Conservation (phyloP, 176 grass and related monocot genomes). For the Microstegium vimineum region DNA sequence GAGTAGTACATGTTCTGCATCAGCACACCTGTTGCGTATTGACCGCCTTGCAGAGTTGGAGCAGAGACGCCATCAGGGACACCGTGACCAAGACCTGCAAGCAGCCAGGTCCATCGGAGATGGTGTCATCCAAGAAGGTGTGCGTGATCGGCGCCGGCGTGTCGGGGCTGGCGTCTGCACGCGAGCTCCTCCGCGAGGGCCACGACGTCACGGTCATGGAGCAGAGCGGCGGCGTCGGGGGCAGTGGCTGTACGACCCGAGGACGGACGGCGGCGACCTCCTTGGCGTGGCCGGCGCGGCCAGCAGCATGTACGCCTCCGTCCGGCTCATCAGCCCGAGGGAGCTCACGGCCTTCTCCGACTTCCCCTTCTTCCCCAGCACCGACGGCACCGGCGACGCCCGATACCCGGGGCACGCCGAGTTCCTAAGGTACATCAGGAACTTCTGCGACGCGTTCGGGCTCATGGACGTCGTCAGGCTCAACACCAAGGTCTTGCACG, state of each 20-base stretch:
- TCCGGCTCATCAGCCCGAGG: neutral
- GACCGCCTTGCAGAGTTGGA: neutral
- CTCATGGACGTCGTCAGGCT: constrained; percentile 38
- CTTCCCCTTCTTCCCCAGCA: constrained; percentile 22
- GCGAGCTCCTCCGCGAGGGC: constrained; percentile 38
- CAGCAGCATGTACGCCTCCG: constrained; percentile 34
- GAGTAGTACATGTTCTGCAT: no score
- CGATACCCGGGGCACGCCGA: constrained; percentile 37
- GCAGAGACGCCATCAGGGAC: neutral
- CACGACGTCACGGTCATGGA: constrained; percentile 42
- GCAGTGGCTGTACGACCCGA: constrained; percentile 46
- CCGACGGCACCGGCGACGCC: neutral
- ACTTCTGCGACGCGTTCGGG: constrained; percentile 26
- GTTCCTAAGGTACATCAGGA: constrained; percentile 30
- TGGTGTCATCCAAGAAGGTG: constrained; percentile 2
- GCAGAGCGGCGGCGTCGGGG: constrained; percentile 32
- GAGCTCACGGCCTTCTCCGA: constrained; percentile 22
- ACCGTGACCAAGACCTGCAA: no score
- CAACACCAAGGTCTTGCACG: constrained; percentile 28
- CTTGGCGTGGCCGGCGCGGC: constrained; percentile 15
- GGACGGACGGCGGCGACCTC: neutral
- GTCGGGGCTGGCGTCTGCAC: constrained; percentile 15
- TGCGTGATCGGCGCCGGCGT: constrained; percentile 41
- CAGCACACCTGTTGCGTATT: no score
- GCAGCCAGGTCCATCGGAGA: neutral